A percentile compares a stretch with the other conserved stretches of the same genome.
Conservation (phyloP, 345 rosid genomes). For the Gossypium bickii region DNA sequence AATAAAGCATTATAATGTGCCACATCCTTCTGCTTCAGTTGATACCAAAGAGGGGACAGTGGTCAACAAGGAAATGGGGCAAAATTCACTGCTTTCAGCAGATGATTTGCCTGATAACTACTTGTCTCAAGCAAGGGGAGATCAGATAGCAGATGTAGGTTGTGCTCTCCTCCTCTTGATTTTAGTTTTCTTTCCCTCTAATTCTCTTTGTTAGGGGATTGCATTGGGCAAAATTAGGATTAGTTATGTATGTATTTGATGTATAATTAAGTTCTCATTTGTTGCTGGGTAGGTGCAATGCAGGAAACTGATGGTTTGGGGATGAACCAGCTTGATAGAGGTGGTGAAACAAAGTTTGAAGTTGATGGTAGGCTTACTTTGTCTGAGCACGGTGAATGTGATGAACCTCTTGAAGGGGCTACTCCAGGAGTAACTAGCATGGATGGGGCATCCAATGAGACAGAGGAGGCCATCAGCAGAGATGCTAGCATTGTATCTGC, state of each 20-base stretch:
- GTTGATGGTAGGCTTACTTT: slow-evolving; percentile 7
- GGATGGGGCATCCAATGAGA: slow-evolving; percentile 27
- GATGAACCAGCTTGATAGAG: slow-evolving; percentile 33
- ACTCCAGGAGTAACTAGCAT: slow-evolving; percentile 4
- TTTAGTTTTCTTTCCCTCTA: slow-evolving; percentile 8
- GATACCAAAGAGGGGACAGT: slow-evolving; percentile 24
- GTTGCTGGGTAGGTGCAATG: slow-evolving; percentile 89
- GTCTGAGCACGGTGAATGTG: not conserved
- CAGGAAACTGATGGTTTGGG: slow-evolving; percentile 69
- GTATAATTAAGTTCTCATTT: slow-evolving; percentile 68
- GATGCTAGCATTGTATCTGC: slow-evolving; percentile 26
- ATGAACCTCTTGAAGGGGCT: slow-evolving; percentile 27
- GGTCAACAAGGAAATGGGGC: slow-evolving; percentile 24
- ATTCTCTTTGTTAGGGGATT: slow-evolving; percentile 9
- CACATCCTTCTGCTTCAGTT: slow-evolving; percentile 17
- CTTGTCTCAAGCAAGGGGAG: slow-evolving; percentile 45
- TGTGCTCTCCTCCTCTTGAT: slow-evolving; percentile 51
- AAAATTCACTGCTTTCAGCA: slow-evolving; percentile 30
- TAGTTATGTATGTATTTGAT: slow-evolving; percentile 27
- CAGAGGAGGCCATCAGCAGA: slow-evolving; percentile 26
- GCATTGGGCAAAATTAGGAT: slow-evolving; percentile 17
- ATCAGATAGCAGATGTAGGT: slow-evolving; percentile 82
- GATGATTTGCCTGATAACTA: slow-evolving; percentile 40
- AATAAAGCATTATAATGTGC: slow-evolving; percentile 24
- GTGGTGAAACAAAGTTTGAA: slow-evolving; percentile 14